A percentile compares a stretch with the other conserved stretches of the same genome.
These are phyloP conservation scores for Neonectria faginata DNA, from an alignment of 2,329 filamentous ascomycete species.

Conservation along the genomic window DNA sequence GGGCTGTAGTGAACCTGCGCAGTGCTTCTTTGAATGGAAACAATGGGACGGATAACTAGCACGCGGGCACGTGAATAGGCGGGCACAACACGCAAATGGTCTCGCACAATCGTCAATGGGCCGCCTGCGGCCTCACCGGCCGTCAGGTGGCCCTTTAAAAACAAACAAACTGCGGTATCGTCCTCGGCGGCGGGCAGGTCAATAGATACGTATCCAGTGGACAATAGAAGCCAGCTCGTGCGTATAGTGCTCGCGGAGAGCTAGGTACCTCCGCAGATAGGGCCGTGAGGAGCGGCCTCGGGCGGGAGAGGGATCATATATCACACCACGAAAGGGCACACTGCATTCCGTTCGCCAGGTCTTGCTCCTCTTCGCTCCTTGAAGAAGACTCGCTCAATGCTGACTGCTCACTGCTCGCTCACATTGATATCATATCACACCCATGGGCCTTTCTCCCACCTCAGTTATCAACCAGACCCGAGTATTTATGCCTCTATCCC, in stretches of 20 bases:
- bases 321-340: constrained; percentile 23
- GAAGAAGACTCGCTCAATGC: constrained; percentile 5
- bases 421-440: constrained; percentile 2
- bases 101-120: constrained; percentile 36
- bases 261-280: not conserved
- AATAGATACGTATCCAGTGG: constrained; percentile 6
- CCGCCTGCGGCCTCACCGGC: constrained; percentile 38
- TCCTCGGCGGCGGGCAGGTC: constrained; percentile 15
- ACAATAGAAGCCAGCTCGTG: not conserved
- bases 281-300: constrained; percentile 17
- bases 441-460: not conserved
- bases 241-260: constrained; percentile 2
- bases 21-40: constrained; percentile 29
- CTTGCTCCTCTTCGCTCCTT: not conserved
- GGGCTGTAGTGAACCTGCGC: constrained; percentile 40
- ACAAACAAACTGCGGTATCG: constrained; percentile 43
- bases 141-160: constrained; percentile 39
- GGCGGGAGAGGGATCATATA: constrained; percentile 15
- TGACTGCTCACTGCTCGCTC: not conserved
- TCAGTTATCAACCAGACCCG: constrained; percentile 3
- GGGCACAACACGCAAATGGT: constrained; percentile 31
- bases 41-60: constrained; percentile 3
- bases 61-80: constrained; percentile 21
- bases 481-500: constrained; percentile 10
- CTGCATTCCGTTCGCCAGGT: constrained; percentile 9